phyloP scores from a whole-genome alignment of 768 basidiomycete species.

The Boletus pseudo-olivaceus region DNA sequence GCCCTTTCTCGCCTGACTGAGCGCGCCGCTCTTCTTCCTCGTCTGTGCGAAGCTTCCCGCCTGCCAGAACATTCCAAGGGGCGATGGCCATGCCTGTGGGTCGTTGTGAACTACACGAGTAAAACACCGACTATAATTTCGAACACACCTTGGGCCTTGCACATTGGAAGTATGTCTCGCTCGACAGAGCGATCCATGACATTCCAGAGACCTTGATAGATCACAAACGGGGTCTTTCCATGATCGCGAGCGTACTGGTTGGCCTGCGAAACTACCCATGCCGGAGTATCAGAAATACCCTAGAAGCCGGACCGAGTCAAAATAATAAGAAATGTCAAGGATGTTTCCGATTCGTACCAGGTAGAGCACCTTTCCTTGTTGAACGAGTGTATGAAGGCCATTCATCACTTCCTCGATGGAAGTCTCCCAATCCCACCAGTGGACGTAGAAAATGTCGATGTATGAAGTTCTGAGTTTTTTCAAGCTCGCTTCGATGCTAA shows the following conservation, averaged over 20 bases:
- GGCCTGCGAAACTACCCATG: conserved; percentile 47
- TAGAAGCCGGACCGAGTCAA: conserved; percentile 1
- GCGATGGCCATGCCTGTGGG: conserved; percentile 29
- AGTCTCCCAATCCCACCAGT: conserved; percentile 49
- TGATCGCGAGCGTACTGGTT: conserved; percentile 51
- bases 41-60: conserved; percentile 30
- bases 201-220: conserved; percentile 52
- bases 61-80: conserved; percentile 35
- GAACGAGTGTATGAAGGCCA: conserved; percentile 40
- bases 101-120: not conserved
- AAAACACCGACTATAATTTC: not conserved
- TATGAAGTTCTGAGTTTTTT: conserved; percentile 57
- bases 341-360: conserved; percentile 19
- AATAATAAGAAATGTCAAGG: not conserved
- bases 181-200: conserved; percentile 46
- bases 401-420: conserved; percentile 47
- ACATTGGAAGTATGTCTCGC: conserved; percentile 47
- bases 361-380: conserved; percentile 43
- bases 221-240: conserved; percentile 46
- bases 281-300: conserved; percentile 45
- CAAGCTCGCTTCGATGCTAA: conserved; percentile 35
- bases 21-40: conserved; percentile 28
- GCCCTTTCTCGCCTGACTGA: conserved; percentile 38
- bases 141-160: conserved; percentile 31
- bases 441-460: conserved; percentile 55